phyloP scores from a whole-genome alignment of 768 basidiomycete genomes.

The Russula virescens region DNA sequence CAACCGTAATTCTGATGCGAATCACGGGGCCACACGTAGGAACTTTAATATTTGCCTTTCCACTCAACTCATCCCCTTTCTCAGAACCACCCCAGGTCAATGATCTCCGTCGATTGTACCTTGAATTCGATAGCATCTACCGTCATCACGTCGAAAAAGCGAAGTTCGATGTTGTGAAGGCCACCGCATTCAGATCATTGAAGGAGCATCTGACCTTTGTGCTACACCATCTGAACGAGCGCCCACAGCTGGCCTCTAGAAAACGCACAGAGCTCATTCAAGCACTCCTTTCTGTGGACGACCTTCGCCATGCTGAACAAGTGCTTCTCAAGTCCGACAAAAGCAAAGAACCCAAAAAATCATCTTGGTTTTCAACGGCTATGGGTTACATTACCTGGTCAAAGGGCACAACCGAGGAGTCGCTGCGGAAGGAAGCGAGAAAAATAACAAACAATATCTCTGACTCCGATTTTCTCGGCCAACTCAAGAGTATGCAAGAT shows the following conservation, averaged over 20 bases:
- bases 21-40: background rate
- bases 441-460: background rate
- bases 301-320: background rate
- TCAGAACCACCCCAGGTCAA: background rate
- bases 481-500: background rate
- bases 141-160: background rate
- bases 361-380: background rate
- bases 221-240: background rate
- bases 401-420: background rate
- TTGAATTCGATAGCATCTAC: background rate
- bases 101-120: background rate
- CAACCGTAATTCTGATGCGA: background rate
- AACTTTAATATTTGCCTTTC: background rate
- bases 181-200: background rate
- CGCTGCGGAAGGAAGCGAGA: conserved; percentile 6
- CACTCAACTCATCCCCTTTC: background rate
- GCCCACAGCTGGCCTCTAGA: background rate
- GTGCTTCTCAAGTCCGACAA: background rate
- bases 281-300: background rate
- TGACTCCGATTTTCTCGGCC: conserved; percentile 13
- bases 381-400: background rate
- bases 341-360: background rate
- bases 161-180: background rate
- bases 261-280: background rate
- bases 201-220: background rate